Evolutionary conservation across 768 basidiomycete genomes (phyloP).

Genomic region (Royoungia palumana): DNA sequence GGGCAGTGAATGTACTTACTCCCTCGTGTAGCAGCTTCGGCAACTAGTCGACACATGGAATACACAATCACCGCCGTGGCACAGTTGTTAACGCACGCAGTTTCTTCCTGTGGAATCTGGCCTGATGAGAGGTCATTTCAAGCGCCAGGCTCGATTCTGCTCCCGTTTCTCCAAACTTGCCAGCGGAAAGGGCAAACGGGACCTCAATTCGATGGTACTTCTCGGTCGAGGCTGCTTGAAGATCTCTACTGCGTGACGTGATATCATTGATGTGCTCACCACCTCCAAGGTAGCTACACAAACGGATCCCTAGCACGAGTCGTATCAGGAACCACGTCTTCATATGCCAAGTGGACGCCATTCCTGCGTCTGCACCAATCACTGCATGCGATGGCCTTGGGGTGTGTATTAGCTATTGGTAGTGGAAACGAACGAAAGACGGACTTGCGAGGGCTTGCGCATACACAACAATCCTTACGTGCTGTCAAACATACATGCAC

Average conservation of each 20-base stretch:
- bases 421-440: too few species aligned
- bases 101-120: conserved; percentile 80
- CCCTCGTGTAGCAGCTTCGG: conserved; percentile 68
- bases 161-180: conserved; percentile 62
- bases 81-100: conserved; percentile 94
- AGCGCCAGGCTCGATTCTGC: conserved; percentile 48
- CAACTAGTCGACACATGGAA: conserved; percentile 93
- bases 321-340: too few species aligned
- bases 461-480: too few species aligned
- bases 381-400: too few species aligned
- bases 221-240: conserved; percentile 80
- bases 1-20: conserved; percentile 43
- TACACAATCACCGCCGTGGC: conserved; percentile 94
- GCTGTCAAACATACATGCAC: too few species aligned
- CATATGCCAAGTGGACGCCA: too few species aligned
- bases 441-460: too few species aligned
- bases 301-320: too few species aligned
- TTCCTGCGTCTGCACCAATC: too few species aligned
- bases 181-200: conserved; percentile 73
- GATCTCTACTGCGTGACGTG: conserved; percentile 75
- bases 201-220: conserved; percentile 82
- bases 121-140: conserved; percentile 41
- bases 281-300: too few species aligned
- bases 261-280: conserved; percentile 89
- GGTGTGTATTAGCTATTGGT: too few species aligned